phyloP scores from a whole-genome alignment of 768 basidiomycete genomes.

The Rhizopogon vesiculosus region DNA sequence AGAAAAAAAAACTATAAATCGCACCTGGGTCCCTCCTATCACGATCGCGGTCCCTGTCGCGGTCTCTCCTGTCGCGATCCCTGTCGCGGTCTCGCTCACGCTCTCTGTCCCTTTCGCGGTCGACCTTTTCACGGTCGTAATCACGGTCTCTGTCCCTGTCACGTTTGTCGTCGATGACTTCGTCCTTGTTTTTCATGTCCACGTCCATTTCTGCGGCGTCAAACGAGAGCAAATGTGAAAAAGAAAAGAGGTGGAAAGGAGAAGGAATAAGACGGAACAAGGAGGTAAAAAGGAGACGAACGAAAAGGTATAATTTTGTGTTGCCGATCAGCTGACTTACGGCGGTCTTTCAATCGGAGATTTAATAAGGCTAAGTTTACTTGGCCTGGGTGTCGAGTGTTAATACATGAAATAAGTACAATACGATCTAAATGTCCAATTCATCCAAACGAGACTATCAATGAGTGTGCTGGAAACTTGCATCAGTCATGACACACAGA shows the following conservation, averaged over 20 bases:
- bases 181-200: constrained; percentile 78
- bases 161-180: constrained; percentile 57
- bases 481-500: not conserved
- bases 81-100: constrained; percentile 38
- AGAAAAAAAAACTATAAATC: constrained; percentile 10
- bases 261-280: constrained; percentile 3
- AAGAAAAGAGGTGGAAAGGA: constrained; percentile 2
- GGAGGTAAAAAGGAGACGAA: constrained; percentile 3
- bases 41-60: constrained; percentile 41
- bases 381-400: not conserved
- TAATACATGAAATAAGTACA: no score
- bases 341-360: constrained; percentile 9
- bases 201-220: constrained; percentile 54
- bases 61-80: constrained; percentile 41
- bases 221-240: not conserved
- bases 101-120: constrained; percentile 38
- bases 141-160: constrained; percentile 29
- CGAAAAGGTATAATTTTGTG: constrained; percentile 4
- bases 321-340: constrained; percentile 15
- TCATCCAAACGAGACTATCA: not conserved
- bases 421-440: no score
- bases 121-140: constrained; percentile 29
- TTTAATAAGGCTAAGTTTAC: constrained; percentile 1
- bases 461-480: not conserved
- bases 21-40: constrained; percentile 55